These are phyloP conservation scores for Leccinum imitatum DNA, from an alignment of 768 basidiomycete species.

Conservation along the genomic window DNA sequence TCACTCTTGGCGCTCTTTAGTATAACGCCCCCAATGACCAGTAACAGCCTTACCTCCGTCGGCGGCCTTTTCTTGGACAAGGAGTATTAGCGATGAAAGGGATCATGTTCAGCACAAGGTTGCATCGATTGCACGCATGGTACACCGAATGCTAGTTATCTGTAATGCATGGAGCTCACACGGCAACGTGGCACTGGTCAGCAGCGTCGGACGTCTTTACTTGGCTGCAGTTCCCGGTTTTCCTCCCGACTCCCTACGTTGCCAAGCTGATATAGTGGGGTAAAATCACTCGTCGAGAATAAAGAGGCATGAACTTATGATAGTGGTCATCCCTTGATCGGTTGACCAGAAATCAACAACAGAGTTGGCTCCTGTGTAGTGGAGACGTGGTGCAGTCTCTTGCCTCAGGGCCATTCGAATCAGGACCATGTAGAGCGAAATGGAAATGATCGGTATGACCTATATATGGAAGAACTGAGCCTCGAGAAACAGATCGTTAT, in stretches of 20 bases:
- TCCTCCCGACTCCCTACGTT: not conserved
- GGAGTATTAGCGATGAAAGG: no score
- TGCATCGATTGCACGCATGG: not conserved
- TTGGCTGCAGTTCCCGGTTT: not conserved
- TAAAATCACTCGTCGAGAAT: not conserved
- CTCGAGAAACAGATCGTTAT: not conserved
- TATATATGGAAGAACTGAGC: not conserved
- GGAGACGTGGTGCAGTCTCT: not conserved
- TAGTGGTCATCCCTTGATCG: not conserved
- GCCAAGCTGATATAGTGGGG: not conserved
- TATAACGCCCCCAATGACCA: no score
- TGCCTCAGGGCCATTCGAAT: not conserved
- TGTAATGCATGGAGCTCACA: not conserved
- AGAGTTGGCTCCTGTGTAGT: not conserved
- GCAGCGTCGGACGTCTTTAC: not conserved
- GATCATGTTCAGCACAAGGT: not conserved
- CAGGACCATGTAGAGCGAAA: not conserved
- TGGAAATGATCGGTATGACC: not conserved
- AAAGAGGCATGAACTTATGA: not conserved
- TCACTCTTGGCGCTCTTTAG: no score
- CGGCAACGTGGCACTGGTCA: not conserved
- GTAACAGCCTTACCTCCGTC: no score
- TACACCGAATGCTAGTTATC: not conserved
- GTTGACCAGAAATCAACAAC: not conserved
- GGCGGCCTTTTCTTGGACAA: no score